These are phyloP conservation scores for Podospora appendiculata DNA, from an alignment of 495 filamentous ascomycete genomes.

Conservation along the genomic window DNA sequence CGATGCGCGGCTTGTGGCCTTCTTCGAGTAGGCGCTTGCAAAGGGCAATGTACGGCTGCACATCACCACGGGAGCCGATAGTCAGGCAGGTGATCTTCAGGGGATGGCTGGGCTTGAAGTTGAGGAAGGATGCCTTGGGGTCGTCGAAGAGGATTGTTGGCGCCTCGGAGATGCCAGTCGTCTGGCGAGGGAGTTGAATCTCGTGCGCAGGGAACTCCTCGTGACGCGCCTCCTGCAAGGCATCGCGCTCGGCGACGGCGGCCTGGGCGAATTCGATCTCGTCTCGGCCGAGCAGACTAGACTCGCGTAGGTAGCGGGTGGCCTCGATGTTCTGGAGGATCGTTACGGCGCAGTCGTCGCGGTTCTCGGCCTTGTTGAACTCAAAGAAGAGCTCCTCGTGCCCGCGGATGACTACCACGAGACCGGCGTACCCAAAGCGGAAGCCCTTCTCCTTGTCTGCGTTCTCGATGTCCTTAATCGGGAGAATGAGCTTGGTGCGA, in stretches of 20 bases:
- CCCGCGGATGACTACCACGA: constrained; percentile 85
- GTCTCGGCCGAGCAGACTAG: constrained; percentile 58
- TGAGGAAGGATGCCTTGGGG: constrained; percentile 81
- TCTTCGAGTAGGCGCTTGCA: constrained; percentile 86
- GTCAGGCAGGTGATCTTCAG: constrained; percentile 89
- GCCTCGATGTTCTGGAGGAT: constrained; percentile 69
- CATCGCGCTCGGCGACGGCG: constrained; percentile 74
- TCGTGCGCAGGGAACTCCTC: constrained; percentile 54
- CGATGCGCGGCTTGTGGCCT: constrained; percentile 80
- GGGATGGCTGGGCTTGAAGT: constrained; percentile 82
- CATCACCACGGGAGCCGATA: constrained; percentile 91
- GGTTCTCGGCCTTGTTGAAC: constrained; percentile 63
- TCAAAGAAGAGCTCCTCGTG: constrained; percentile 98
- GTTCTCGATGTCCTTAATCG: constrained; percentile 87
- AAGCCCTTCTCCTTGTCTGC: constrained; percentile 94
- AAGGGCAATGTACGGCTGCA: constrained; percentile 94
- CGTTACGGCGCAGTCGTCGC: constrained; percentile 85
- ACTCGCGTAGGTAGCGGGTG: constrained; percentile 63
- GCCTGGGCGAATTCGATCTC: constrained; percentile 65
- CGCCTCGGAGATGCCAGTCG: constrained; percentile 43
- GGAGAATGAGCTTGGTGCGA: constrained; percentile 87
- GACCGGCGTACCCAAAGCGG: constrained; percentile 80
- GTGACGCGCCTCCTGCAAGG: constrained; percentile 69
- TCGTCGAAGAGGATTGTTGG: constrained; percentile 86
- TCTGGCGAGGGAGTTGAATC: constrained; percentile 45